A percentile compares a stretch with the other conserved stretches of the same genome.
Conservation (phyloP, 371 early-diverging fungal genomes). For the Syncephalastrum contaminatum region DNA sequence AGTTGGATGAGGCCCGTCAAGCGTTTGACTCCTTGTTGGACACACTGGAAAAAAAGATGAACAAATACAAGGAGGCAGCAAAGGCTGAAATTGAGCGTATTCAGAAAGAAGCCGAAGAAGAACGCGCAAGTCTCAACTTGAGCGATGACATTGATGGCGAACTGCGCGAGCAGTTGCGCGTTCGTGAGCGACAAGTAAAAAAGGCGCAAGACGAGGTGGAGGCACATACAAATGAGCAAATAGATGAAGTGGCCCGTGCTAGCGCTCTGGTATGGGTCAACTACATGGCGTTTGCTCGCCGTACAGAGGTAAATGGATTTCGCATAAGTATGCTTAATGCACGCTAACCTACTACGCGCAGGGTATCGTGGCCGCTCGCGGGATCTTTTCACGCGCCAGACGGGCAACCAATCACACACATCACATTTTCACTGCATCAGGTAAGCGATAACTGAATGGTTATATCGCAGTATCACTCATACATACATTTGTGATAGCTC, state of each 20-base stretch:
- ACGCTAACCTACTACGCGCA: constrained; percentile 7
- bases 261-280: constrained; percentile 82
- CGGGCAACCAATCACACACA: constrained; percentile 74
- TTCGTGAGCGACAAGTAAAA: constrained; percentile 62
- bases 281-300: constrained; percentile 82
- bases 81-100: constrained; percentile 49
- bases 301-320: constrained; percentile 64
- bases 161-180: constrained; percentile 69
- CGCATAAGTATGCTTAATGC: neutral
- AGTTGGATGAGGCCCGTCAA: constrained; percentile 63
- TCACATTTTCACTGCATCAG: constrained; percentile 83
- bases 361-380: constrained; percentile 75
- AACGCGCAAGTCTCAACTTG: constrained; percentile 43
- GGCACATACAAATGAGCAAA: constrained; percentile 54
- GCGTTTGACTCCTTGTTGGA: constrained; percentile 73
- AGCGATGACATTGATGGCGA: constrained; percentile 81
- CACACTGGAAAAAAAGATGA: constrained; percentile 50
- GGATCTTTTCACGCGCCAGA: constrained; percentile 80
- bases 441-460: constrained; percentile 34
- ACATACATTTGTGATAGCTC: constrained; percentile 46
- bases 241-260: constrained; percentile 60
- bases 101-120: constrained; percentile 45
- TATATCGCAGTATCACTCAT: too few species aligned
- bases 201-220: constrained; percentile 69
- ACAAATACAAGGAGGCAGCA: constrained; percentile 48